These are phyloP conservation scores for Annulohypoxylon nitens DNA, from an alignment of 495 filamentous ascomycete genomes.

Conservation along the genomic window DNA sequence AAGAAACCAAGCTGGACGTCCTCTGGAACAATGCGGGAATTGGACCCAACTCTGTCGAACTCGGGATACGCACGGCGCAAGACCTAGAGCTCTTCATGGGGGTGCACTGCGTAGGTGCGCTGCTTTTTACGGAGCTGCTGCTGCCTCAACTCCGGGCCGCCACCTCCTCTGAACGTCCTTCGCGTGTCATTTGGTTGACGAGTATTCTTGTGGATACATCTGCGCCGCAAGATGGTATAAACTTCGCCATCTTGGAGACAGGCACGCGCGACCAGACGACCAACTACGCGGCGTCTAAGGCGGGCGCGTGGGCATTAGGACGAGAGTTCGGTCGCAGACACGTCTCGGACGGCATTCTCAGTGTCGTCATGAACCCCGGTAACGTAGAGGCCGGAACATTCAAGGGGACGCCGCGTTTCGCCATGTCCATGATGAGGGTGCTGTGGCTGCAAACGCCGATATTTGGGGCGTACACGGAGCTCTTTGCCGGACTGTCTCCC, in stretches of 20 bases:
- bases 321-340: constrained; percentile 46
- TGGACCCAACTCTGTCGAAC: constrained; percentile 34
- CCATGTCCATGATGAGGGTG: constrained; percentile 37
- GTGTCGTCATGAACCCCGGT: constrained; percentile 57
- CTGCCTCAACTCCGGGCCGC: constrained; percentile 53
- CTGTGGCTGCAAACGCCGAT: constrained; percentile 50
- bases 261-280: constrained; percentile 21
- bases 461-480: constrained; percentile 61
- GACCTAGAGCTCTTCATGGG: constrained; percentile 52
- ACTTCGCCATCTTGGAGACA: constrained; percentile 52
- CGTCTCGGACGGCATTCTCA: constrained; percentile 47
- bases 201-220: constrained; percentile 44
- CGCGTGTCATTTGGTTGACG: constrained; percentile 36
- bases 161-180: constrained; percentile 4
- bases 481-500: constrained; percentile 59
- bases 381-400: constrained; percentile 49
- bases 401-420: constrained; percentile 30
- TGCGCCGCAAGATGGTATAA: constrained; percentile 48
- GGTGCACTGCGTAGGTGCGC: constrained; percentile 52
- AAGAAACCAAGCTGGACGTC: constrained; percentile 63
- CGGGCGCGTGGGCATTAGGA: constrained; percentile 51
- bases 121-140: constrained; percentile 57
- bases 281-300: constrained; percentile 56
- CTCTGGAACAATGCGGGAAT: constrained; percentile 70
- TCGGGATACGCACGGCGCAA: constrained; percentile 47